A percentile compares a stretch with the other conserved stretches of the same genome.
phyloP scores from a whole-genome alignment of 2,329 filamentous ascomycete genomes.

The Cercospora sesami region DNA sequence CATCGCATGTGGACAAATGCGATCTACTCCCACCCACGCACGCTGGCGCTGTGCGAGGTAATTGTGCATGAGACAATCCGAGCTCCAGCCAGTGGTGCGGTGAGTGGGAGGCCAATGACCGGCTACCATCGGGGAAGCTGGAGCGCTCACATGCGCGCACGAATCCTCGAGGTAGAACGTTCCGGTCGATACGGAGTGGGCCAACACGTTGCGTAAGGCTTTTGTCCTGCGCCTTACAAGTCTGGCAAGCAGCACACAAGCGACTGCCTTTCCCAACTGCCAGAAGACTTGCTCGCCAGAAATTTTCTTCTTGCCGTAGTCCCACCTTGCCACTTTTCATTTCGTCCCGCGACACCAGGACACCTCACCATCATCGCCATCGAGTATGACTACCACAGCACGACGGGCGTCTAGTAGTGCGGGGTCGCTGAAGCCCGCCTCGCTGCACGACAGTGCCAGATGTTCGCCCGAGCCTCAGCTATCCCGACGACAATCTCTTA shows the following conservation, averaged over 20 bases:
- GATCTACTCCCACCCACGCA: constrained; percentile 6
- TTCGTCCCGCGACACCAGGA: neutral
- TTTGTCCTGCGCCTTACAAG: constrained; percentile 14
- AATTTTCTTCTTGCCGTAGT: constrained; percentile 3
- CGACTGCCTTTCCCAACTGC: neutral
- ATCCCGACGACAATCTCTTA: constrained; percentile 4
- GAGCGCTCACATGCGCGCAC: constrained; percentile 10
- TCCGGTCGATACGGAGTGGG: neutral
- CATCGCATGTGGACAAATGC: neutral
- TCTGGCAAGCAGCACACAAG: constrained; percentile 2
- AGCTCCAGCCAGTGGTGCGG: constrained; percentile 7
- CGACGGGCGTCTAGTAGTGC: constrained; percentile 13
- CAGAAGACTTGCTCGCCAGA: neutral
- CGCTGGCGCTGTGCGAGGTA: neutral
- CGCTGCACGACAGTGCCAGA: constrained; percentile 34
- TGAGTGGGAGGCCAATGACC: constrained; percentile 15
- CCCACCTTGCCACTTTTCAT: neutral
- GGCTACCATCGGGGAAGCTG: constrained; percentile 13
- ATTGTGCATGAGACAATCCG: constrained; percentile 12
- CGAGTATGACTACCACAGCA: constrained; percentile 9
- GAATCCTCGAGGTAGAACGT: constrained; percentile 1
- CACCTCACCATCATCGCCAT: neutral
- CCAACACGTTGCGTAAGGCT: constrained; percentile 1
- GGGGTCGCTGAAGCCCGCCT: constrained; percentile 22
- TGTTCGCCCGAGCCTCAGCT: constrained; percentile 28